Percentiles rank a stretch among this genome's conserved stretches.
phyloP scores from a whole-genome alignment of 2,329 filamentous ascomycete species.

The Fusarium sp. region DNA sequence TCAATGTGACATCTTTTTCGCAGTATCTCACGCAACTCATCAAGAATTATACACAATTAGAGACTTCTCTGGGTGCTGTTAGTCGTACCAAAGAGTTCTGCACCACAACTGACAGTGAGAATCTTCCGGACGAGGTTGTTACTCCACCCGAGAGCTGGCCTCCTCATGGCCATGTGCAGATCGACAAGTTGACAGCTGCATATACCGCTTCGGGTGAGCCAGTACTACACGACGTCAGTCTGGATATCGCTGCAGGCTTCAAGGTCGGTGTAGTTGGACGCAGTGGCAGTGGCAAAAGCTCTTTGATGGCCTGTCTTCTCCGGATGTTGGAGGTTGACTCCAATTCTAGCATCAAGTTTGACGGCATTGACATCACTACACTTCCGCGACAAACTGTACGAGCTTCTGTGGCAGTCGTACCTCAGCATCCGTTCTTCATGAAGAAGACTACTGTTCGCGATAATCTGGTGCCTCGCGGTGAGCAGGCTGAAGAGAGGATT shows the following conservation, averaged over 20 bases:
- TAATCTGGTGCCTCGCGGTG: conserved; percentile 59
- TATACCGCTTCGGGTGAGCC: conserved; percentile 40
- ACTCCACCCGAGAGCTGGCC: conserved; percentile 4
- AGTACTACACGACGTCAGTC: conserved; percentile 44
- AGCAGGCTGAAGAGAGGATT: conserved; percentile 40
- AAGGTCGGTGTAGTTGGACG: conserved; percentile 58
- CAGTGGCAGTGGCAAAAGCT: conserved; percentile 51
- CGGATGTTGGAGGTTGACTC: conserved; percentile 57
- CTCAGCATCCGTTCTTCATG: conserved; percentile 64
- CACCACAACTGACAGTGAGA: conserved; percentile 11
- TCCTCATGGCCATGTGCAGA: conserved; percentile 32
- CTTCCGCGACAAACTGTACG: conserved; percentile 41
- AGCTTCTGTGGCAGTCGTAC: conserved; percentile 53
- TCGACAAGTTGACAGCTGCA: conserved; percentile 45
- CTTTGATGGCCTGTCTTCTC: conserved; percentile 56
- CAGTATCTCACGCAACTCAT: conserved; percentile 47
- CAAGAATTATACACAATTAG: conserved; percentile 47
- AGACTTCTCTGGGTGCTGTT: conserved; percentile 31
- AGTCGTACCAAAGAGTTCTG: conserved; percentile 14
- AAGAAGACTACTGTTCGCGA: conserved; percentile 56
- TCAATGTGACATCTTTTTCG: conserved; percentile 46
- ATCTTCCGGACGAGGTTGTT: neutral
- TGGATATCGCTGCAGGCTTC: conserved; percentile 48
- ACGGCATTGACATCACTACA: conserved; percentile 52
- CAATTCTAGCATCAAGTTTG: conserved; percentile 55